phyloP scores from a whole-genome alignment of 2,329 filamentous ascomycete species.

The Colletotrichum endophyticum region DNA sequence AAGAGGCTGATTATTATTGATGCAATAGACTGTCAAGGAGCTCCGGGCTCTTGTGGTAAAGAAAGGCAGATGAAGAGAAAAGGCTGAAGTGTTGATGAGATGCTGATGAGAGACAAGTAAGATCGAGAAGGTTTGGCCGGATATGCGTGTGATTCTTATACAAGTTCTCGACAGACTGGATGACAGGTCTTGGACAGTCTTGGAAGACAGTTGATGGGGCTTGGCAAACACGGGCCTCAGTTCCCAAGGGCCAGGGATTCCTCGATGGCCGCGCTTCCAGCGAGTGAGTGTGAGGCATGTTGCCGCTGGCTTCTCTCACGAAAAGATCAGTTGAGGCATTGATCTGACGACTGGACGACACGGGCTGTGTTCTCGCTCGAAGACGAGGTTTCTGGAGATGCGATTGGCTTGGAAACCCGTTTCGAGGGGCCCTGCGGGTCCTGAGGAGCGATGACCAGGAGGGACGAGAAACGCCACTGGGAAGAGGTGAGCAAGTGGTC shows the following conservation, averaged over 20 bases:
- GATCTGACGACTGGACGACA: slow-evolving; percentile 11
- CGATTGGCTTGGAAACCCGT: slow-evolving; percentile 12
- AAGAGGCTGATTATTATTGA: background rate
- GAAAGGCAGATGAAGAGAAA: slow-evolving; percentile 14
- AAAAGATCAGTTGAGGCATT: slow-evolving; percentile 21
- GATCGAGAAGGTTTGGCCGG: background rate
- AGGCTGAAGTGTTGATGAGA: slow-evolving; percentile 14
- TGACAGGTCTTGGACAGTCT: slow-evolving; percentile 8
- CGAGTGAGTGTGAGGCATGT: slow-evolving; percentile 5
- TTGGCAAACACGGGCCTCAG: slow-evolving; percentile 11
- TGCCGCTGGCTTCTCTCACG: background rate
- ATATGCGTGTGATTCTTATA: slow-evolving; percentile 16
- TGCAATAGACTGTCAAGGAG: slow-evolving; percentile 3
- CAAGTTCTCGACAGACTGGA: slow-evolving; percentile 15
- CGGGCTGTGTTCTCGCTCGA: background rate
- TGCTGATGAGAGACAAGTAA: background rate
- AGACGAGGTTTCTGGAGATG: slow-evolving; percentile 3
- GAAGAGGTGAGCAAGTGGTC: background rate
- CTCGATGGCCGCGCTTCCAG: background rate
- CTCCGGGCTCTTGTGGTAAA: slow-evolving; percentile 20
- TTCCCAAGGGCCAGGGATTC: background rate
- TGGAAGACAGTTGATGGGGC: slow-evolving; percentile 14
- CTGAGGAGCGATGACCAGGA: background rate
- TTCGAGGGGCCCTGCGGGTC: slow-evolving; percentile 14
- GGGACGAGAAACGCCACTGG: background rate